These are phyloP conservation scores for Alliaria petiolata DNA, from an alignment of 345 rosid species.

Conservation along the genomic window DNA sequence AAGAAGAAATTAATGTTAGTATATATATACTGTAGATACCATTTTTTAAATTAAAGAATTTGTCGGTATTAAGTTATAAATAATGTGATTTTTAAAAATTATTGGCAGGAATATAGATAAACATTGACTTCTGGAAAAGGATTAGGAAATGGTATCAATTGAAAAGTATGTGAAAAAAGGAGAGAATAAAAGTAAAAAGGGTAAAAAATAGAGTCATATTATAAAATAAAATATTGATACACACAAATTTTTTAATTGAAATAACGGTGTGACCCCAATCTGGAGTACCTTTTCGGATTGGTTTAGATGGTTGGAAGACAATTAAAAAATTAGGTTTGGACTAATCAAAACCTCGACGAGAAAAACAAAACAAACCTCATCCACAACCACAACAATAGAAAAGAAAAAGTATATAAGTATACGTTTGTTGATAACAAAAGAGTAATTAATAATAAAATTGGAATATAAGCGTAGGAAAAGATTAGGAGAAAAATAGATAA, in stretches of 20 bases:
- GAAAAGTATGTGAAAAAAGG: slow-evolving; percentile 12
- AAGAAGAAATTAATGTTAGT: background rate
- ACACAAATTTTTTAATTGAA: background rate
- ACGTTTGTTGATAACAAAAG: background rate
- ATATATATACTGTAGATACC: background rate
- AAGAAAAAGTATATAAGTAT: background rate
- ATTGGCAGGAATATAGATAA: slow-evolving; percentile 20
- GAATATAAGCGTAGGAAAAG: background rate
- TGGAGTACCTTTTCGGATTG: slow-evolving; percentile 12
- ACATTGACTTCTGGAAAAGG: slow-evolving; percentile 19
- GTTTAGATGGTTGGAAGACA: slow-evolving; percentile 29
- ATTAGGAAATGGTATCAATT: slow-evolving; percentile 13
- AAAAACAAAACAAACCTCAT: slow-evolving; percentile 13
- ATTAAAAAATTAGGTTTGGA: slow-evolving; percentile 3
- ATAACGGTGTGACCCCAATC: background rate
- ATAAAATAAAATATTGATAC: background rate
- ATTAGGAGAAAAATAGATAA: background rate
- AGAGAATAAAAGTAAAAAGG: slow-evolving; percentile 27
- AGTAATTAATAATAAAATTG: background rate
- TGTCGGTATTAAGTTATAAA: background rate
- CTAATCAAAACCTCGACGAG: slow-evolving; percentile 6
- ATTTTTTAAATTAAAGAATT: background rate
- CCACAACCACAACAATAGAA: no score
- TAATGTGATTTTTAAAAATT: background rate
- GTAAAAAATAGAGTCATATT: slow-evolving; percentile 11